A percentile compares a stretch with the other conserved stretches of the same genome.
Evolutionary conservation across 768 basidiomycete genomes (phyloP).

Genomic region (Podaxis sp.): DNA sequence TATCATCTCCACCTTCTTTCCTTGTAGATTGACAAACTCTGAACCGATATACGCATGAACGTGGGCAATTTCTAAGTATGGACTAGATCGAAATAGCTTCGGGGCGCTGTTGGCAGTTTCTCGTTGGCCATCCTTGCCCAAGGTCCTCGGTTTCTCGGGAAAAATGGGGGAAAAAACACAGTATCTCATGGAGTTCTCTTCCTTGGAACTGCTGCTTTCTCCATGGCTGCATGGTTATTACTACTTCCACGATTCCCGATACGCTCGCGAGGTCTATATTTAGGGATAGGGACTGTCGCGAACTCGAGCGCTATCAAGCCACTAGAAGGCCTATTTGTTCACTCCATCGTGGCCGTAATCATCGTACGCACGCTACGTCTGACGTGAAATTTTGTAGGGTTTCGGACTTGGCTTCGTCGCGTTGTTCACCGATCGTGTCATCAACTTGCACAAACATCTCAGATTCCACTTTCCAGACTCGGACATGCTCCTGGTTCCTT

Average conservation of each 20-base stretch:
- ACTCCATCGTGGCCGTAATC: neutral
- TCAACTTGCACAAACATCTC: constrained; percentile 7
- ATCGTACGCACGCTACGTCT: neutral
- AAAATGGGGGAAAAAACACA: neutral
- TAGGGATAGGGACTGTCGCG: neutral
- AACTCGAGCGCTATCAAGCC: neutral
- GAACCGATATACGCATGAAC: neutral
- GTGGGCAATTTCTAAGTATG: neutral
- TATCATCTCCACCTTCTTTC: neutral
- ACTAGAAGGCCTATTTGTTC: constrained; percentile 5
- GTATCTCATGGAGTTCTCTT: neutral
- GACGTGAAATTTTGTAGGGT: constrained; percentile 2
- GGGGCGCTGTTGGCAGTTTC: neutral
- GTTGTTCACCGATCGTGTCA: constrained; percentile 5
- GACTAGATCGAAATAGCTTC: neutral
- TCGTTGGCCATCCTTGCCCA: neutral
- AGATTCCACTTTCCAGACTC: constrained; percentile 11
- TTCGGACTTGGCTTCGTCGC: neutral
- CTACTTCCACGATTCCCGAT: neutral
- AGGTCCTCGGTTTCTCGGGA: neutral
- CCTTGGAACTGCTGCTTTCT: neutral
- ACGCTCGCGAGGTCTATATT: neutral
- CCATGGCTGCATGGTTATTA: neutral
- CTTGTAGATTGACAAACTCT: neutral
- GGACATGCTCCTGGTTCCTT: neutral